A percentile compares a stretch with the other conserved stretches of the same genome.
Conservation (phyloP, 805 yeast genomes). For the Debaryomyces hansenii region DNA sequence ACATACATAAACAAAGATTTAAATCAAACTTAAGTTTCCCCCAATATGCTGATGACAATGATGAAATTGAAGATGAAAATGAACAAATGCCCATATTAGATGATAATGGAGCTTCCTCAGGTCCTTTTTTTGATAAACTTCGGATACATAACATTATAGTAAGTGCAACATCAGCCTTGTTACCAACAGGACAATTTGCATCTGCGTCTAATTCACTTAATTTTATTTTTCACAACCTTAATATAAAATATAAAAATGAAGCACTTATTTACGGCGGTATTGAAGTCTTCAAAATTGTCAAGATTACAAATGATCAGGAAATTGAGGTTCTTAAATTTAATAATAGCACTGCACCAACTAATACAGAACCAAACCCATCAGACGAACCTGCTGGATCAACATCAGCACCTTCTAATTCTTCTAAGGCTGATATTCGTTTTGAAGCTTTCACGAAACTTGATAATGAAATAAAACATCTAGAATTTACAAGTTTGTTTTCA, state of each 20-base stretch:
- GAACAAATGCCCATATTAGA: slow-evolving; percentile 4
- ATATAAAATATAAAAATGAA: slow-evolving; percentile 44
- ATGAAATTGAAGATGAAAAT: slow-evolving; percentile 13
- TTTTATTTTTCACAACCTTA: slow-evolving; percentile 25
- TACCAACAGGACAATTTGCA: slow-evolving; percentile 39
- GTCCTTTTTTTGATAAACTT: slow-evolving; percentile 37
- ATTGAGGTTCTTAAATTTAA: slow-evolving; percentile 28
- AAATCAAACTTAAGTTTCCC: slow-evolving; percentile 19
- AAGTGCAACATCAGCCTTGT: slow-evolving; percentile 49
- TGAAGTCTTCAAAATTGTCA: slow-evolving; percentile 27
- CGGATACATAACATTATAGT: slow-evolving; percentile 36
- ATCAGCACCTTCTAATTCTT: slow-evolving; percentile 3
- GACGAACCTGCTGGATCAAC: not conserved
- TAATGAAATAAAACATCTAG: slow-evolving; percentile 12
- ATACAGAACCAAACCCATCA: not conserved
- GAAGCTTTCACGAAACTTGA: slow-evolving; percentile 37
- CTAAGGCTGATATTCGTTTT: slow-evolving; percentile 52
- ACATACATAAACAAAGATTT: not conserved
- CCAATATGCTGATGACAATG: slow-evolving; percentile 19
- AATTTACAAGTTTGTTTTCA: slow-evolving; percentile 44
- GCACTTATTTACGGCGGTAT: slow-evolving; percentile 50
- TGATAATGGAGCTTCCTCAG: slow-evolving; percentile 10
- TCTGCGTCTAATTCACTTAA: slow-evolving; percentile 27
- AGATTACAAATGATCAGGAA: slow-evolving; percentile 15
- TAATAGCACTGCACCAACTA: not conserved